A percentile compares a stretch with the other conserved stretches of the same genome.
Evolutionary conservation across 2,329 filamentous ascomycete species (phyloP).

Genomic region (Stagonosporopsis rhizophila): DNA sequence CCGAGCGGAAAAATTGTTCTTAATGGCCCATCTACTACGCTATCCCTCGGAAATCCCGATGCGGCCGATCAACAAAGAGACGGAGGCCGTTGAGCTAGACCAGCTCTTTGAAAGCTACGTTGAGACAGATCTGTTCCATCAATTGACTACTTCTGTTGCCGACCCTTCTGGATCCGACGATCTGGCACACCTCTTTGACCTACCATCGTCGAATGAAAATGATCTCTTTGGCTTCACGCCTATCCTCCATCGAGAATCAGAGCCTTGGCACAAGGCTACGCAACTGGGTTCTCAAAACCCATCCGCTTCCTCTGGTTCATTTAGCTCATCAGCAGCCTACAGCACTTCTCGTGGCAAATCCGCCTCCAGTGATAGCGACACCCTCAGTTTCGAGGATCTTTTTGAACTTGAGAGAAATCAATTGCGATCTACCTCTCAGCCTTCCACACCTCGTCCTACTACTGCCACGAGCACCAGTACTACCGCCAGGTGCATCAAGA

Average conservation of each 20-base stretch:
- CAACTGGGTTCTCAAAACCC: conserved; percentile 61
- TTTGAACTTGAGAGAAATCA: conserved; percentile 38
- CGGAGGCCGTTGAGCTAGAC: conserved; percentile 64
- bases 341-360: conserved; percentile 42
- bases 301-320: conserved; percentile 44
- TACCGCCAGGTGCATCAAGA: conserved; percentile 28
- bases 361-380: conserved; percentile 40
- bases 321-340: conserved; percentile 38
- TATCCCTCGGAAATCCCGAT: conserved; percentile 45
- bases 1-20: conserved; percentile 35
- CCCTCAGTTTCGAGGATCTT: conserved; percentile 42
- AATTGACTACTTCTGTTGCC: conserved; percentile 56
- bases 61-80: conserved; percentile 59
- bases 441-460: conserved; percentile 42
- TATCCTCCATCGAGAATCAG: conserved; percentile 57
- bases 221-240: conserved; percentile 55
- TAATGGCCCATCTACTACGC: conserved; percentile 39
- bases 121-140: conserved; percentile 61
- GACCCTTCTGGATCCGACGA: conserved; percentile 58
- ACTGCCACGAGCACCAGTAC: conserved; percentile 1
- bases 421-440: conserved; percentile 40
- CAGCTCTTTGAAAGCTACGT: conserved; percentile 70
- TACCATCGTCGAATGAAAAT: conserved; percentile 61
- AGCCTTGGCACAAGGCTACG: conserved; percentile 62
- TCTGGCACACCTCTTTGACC: conserved; percentile 60